Conservation (phyloP, 352 stramenopile species). For the Aphanomyces cochlioides region DNA sequence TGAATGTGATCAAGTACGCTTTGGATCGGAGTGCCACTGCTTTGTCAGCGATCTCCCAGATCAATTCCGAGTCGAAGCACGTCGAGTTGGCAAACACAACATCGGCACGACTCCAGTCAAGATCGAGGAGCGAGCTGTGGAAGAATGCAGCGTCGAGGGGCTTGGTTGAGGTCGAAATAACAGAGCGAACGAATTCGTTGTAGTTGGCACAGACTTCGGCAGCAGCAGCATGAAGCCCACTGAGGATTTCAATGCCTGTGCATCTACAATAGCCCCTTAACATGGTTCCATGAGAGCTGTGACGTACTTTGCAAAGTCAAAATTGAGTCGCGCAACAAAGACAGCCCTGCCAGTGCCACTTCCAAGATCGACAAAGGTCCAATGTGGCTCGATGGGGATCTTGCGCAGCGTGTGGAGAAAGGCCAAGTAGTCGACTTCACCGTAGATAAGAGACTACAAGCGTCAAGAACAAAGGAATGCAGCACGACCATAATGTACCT, state of each 20-base stretch:
- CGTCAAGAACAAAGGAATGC: neutral
- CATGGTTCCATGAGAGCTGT: no score
- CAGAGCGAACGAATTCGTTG: constrained; percentile 21
- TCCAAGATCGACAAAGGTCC: constrained; percentile 51
- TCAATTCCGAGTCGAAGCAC: constrained; percentile 46
- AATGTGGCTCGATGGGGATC: constrained; percentile 30
- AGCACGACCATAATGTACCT: neutral
- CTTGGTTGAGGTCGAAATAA: neutral
- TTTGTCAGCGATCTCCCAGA: constrained; percentile 37
- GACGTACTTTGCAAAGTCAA: constrained; percentile 37
- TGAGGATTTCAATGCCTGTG: constrained; percentile 47
- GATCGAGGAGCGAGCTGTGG: constrained; percentile 28
- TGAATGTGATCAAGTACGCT: constrained; percentile 43
- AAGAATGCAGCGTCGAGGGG: constrained; percentile 18
- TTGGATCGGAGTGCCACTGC: constrained; percentile 38
- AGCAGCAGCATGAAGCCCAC: constrained; percentile 37
- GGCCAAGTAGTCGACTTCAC: constrained; percentile 40
- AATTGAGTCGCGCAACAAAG: constrained; percentile 42
- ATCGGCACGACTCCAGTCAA: constrained; percentile 46
- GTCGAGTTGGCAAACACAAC: constrained; percentile 47
- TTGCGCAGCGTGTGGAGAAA: constrained; percentile 37
- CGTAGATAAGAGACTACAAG: constrained; percentile 40
- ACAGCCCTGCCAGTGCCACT: constrained; percentile 43
- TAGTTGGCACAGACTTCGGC: constrained; percentile 31
- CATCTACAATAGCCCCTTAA: constrained; percentile 29